Base-by-base conservation (phyloP, 352 stramenopile species). In the Globisporangium heterothallicum region DNA sequence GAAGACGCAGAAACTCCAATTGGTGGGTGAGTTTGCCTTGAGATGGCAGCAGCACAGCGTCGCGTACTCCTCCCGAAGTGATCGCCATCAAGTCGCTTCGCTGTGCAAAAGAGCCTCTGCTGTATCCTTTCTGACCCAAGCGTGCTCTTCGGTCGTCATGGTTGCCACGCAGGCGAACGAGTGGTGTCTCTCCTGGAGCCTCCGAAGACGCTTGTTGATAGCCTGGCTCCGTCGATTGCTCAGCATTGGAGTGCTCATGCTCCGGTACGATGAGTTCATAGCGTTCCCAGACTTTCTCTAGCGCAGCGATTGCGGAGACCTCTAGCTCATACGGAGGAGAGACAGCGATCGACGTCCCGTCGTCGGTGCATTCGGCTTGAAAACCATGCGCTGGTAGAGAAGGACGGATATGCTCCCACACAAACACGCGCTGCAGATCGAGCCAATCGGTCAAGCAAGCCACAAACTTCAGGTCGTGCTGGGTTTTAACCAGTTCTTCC, bases 391-490 rank as follows among this genome's bases (percentile, higher is more conserved):
- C 19, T 6, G 18, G 6, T 12, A 42, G 9, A 1, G 44, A 21
- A 24, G 44, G 35, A 36, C 53, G 26, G 35, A 52, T 24, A 13
- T 56, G 59, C 49, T 75, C 69, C 24, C 61, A 56, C 4, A 77
- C 38, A 26, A 59, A 79, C 2, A 79, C 52, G 4, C 57, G 49
- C 26, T 79, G 70, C 16, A 74, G 36, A 5, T 69, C 56, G n/a
- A 79, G 19, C 35, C 73, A 60, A 14, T 44, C 19, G 6, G 26
- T 21, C 29, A 64, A 32, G 10, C 24, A 32, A 3, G 45, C 27
- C 34, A 72, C 42, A 25, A 62, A 50, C 25, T 27, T 34, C 19
- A 49, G 21, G 6, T 74, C 21, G 4, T 63, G 56, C 29, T 64
- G 52, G n/a, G 29, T 45, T 13, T 24, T 44, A 8, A 8, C 12